Evolutionary conservation across 192 early-diverging fungal species (phyloP).

Genomic region (Gamsiella multidivaricata): DNA sequence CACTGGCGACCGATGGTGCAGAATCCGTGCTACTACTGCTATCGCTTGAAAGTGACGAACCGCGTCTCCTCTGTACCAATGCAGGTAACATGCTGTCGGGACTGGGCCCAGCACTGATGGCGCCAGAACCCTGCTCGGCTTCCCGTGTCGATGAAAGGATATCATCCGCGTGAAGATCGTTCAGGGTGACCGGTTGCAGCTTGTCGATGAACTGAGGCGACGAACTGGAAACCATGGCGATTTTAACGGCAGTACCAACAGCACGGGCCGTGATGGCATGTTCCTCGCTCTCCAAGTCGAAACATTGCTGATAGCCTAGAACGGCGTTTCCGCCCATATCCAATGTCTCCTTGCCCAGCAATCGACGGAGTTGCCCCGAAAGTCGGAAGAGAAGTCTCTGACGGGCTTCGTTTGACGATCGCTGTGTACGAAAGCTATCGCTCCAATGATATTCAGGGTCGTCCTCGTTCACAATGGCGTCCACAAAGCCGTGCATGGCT

Average conservation of each 20-base stretch:
- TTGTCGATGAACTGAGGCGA: conserved; percentile 34
- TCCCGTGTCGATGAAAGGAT: conserved; percentile 24
- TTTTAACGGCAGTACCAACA: conserved; percentile 78
- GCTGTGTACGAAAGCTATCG: conserved; percentile 82
- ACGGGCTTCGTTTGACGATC: conserved; percentile 82
- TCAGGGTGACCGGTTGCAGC: conserved; percentile 18
- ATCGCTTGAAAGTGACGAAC: conserved; percentile 24
- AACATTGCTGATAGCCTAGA: conserved; percentile 77
- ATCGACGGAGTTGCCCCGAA: conserved; percentile 72
- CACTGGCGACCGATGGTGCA: conserved; percentile 45
- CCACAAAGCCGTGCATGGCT: conserved; percentile 79
- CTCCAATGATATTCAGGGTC: conserved; percentile 89
- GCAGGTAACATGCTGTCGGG: conserved; percentile 7
- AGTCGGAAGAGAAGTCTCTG: conserved; percentile 76
- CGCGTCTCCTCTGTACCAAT: conserved; percentile 14
- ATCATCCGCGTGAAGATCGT: conserved; percentile 39
- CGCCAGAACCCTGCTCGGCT: conserved; percentile 9
- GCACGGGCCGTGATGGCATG: conserved; percentile 78
- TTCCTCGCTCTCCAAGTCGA: conserved; percentile 81
- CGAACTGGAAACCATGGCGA: conserved; percentile 52
- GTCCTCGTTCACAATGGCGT: conserved; percentile 71
- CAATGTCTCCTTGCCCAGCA: conserved; percentile 79
- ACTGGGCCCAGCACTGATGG: conserved; percentile 1
- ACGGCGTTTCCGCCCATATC: conserved; percentile 82
- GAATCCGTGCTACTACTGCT: conserved; percentile 44